phyloP scores from a whole-genome alignment of 2,329 filamentous ascomycete genomes.

The Colletotrichum australisinense region DNA sequence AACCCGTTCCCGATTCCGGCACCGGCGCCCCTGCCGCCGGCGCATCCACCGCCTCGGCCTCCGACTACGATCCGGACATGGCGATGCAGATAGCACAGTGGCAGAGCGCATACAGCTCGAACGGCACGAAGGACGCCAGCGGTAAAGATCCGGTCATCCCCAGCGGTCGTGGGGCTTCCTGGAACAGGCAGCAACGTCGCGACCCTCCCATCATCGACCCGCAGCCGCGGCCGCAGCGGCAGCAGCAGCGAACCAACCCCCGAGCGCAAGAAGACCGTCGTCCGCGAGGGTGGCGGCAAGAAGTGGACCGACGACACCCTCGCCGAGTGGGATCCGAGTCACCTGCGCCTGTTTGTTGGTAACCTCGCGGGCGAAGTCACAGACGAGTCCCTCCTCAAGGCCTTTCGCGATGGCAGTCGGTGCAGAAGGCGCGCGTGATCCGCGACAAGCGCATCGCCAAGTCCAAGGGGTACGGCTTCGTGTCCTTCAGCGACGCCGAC shows the following conservation, averaged over 20 bases:
- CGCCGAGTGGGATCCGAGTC: conserved; percentile 94
- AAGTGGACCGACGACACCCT: conserved; percentile 90
- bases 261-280: conserved; percentile 85
- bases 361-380: conserved; percentile 98
- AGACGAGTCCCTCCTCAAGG: conserved; percentile 94
- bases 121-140: conserved; percentile 56
- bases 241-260: conserved; percentile 60
- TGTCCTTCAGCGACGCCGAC: conserved; percentile 94
- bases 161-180: conserved; percentile 42
- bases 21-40: conserved; percentile 37
- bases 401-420: conserved; percentile 85
- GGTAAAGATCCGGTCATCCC: conserved; percentile 36
- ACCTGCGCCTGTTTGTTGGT: conserved; percentile 95
- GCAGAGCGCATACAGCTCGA: conserved; percentile 87
- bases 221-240: conserved; percentile 50
- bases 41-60: conserved; percentile 20
- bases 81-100: conserved; percentile 94
- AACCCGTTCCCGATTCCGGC: conserved; percentile 81
- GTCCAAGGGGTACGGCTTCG: conserved; percentile 95
- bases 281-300: conserved; percentile 89
- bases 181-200: conserved; percentile 47
- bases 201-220: conserved; percentile 43
- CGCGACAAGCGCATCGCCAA: conserved; percentile 97
- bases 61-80: conserved; percentile 78
- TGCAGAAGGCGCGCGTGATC: conserved; percentile 93